Base-by-base conservation (phyloP, 371 early-diverging fungal genomes). In the Basidiobolus heterosporus region DNA sequence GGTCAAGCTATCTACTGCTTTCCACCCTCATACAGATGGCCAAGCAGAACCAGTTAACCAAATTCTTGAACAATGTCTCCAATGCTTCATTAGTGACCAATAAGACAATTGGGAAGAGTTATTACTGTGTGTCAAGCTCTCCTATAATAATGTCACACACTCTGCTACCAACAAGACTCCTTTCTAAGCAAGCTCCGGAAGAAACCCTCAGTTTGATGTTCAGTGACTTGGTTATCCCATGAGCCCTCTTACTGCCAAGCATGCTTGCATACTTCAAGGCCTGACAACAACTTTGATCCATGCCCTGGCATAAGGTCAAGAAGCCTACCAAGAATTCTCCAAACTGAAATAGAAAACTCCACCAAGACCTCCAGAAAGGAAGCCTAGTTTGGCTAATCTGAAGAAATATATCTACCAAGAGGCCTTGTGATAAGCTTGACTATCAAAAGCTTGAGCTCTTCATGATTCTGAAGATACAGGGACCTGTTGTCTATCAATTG, bases 131-230 rank as follows among this genome's bases (percentile, higher is more conserved):
- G n/a, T n/a, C n/a, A n/a, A n/a, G n/a, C n/a, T n/a, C n/a, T n/a
- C n/a, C 30, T 30, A 30, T 9, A 30, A 30, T 9, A 30, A 30
- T 38, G 15, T 59, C 0, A 37, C 37, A 8, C 58, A 70, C 11
- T 20, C 49, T 0, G 47, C 57, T 6, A 74, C 58, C 3, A 44
- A 44, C 2, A n/a, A 21, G 8, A 45, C 59, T 4, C 61, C 67
- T 1, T 66, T 66, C 42, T 57, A 37, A 36, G 38, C 58, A 2
- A 57, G 51, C 18, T 38, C 36, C 46, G 60, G 55, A 2, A 35
- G 11, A 1, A 21, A 44, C 24, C 48, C 41, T 4, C 18, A 20
- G 3, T 43, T 37, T 18, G 7, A 18, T 22, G 6, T 11, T 9
- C 8, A 22, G 36, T 1, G 5, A 20, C n/a, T 7, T 2, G 36